Conservation (phyloP, 176 grass and related monocot species). For the Eleusine indica region DNA sequence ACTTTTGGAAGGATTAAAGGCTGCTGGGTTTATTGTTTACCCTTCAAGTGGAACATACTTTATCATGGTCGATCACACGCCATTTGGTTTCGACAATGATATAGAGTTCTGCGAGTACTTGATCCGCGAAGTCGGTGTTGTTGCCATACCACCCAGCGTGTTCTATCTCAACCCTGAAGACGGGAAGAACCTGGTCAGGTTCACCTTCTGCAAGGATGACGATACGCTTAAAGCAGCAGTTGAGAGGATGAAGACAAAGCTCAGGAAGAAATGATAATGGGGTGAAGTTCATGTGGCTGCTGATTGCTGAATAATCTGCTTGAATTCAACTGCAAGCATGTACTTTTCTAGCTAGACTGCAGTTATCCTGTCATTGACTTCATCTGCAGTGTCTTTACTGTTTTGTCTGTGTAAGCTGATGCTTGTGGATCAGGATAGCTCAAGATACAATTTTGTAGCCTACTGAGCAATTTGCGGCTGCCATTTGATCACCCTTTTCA, state of each 20-base stretch:
- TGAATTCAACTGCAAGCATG: conserved; percentile 33
- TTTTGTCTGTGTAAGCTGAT: conserved; percentile 26
- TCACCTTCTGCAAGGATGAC: conserved; percentile 97
- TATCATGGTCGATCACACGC: conserved; percentile 88
- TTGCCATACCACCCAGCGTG: conserved; percentile 86
- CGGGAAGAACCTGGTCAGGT: conserved; percentile 94
- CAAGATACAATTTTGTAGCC: conserved; percentile 6
- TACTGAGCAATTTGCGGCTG: conserved; percentile 9
- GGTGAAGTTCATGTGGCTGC: conserved; percentile 13
- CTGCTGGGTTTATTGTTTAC: conserved; percentile 79
- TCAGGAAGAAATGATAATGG: conserved; percentile 53
- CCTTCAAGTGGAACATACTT: conserved; percentile 96
- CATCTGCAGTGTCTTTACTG: conserved; percentile 20
- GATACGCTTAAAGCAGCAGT: conserved; percentile 76
- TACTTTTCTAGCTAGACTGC: conserved; percentile 30
- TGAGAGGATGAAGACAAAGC: conserved; percentile 85
- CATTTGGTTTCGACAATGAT: conserved; percentile 81
- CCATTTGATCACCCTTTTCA: conserved; percentile 14
- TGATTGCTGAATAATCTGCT: conserved; percentile 49
- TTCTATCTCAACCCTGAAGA: conserved; percentile 96
- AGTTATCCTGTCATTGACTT: conserved; percentile 34
- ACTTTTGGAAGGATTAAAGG: conserved; percentile 76
- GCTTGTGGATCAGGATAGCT: conserved; percentile 26
- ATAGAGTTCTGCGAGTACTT: conserved; percentile 91
- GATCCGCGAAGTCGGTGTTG: conserved; percentile 83